A percentile compares a stretch with the other conserved stretches of the same genome.
Evolutionary conservation across 352 stramenopile genomes (phyloP).

Genomic region (Globisporangium uncinulatum): DNA sequence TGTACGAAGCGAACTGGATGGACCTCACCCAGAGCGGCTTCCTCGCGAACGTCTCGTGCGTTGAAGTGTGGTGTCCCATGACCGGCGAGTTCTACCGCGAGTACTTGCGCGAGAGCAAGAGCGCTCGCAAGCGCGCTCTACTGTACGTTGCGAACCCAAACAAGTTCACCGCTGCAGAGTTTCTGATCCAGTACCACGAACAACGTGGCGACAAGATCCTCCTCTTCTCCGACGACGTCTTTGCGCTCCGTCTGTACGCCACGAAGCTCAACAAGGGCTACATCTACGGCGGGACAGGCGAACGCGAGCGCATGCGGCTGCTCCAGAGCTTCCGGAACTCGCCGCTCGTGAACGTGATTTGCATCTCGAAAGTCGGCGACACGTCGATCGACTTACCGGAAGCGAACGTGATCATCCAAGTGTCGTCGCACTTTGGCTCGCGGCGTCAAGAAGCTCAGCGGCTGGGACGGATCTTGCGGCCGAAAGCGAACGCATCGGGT

Average conservation of each 20-base stretch:
- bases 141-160: constrained; percentile 99
- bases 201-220: constrained; percentile 98
- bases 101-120: constrained; percentile 83
- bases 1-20: constrained; percentile 99
- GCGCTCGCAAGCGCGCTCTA: constrained; percentile 89
- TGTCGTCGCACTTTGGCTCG: constrained; percentile 97
- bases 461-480: constrained; percentile 98
- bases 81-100: constrained; percentile 96
- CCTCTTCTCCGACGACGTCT: constrained; percentile 99
- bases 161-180: constrained; percentile 96
- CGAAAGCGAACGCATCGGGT: constrained; percentile 94
- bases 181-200: constrained; percentile 97
- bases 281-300: constrained; percentile 97
- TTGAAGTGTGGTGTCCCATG: constrained; percentile 99
- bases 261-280: constrained; percentile 88
- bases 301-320: constrained; percentile 87
- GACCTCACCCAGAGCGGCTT: constrained; percentile 97
- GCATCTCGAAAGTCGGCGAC: constrained; percentile 95
- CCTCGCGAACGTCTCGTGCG: constrained; percentile 96
- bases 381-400: constrained; percentile 99
- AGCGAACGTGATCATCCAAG: constrained; percentile 99
- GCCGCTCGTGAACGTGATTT: constrained; percentile 85
- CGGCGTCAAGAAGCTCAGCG: constrained; percentile 99
- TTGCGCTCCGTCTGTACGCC: constrained; percentile 93
- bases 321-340: constrained; percentile 84